A percentile compares a stretch with the other conserved stretches of the same genome.
phyloP scores from a whole-genome alignment of 2,329 filamentous ascomycete genomes.

The Verticillium zaregamsianum region DNA sequence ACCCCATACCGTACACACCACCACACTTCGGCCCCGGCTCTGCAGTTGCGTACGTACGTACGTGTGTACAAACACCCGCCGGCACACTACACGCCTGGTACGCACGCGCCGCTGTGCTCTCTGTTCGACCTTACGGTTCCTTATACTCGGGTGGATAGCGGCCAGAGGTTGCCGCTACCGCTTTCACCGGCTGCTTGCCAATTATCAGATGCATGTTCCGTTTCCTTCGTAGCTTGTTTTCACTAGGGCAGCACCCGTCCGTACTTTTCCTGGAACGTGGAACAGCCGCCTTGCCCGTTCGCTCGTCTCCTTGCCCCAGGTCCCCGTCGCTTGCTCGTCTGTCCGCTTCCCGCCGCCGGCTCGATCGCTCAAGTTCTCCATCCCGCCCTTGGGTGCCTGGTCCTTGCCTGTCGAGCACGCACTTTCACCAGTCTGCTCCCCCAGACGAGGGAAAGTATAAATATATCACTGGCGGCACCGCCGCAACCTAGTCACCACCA shows the following conservation, averaged over 20 bases:
- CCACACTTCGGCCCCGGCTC: not conserved
- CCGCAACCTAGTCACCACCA: not conserved
- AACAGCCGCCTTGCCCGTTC: not conserved
- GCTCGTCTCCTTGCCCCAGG: not conserved
- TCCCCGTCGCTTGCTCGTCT: not conserved
- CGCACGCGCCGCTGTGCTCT: not conserved
- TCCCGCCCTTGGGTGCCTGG: not conserved
- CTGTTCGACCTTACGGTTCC: not conserved
- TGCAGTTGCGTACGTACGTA: not conserved
- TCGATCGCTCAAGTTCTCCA: not conserved
- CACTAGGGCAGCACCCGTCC: not conserved
- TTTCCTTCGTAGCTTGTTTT: not conserved
- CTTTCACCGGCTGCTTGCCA: not conserved
- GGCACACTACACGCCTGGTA: not conserved
- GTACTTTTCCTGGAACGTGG: not conserved
- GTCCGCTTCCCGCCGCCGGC: not conserved
- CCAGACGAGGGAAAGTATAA: not conserved
- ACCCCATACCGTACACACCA: not conserved
- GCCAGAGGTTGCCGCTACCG: not conserved
- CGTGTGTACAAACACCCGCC: not conserved
- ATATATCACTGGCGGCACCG: not conserved
- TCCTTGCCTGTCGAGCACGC: not conserved
- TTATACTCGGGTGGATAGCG: not conserved
- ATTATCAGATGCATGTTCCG: not conserved
- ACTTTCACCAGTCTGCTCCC: not conserved